Conservation (phyloP, 169 alveolate species). For the Cryptosporidium viatorum region DNA sequence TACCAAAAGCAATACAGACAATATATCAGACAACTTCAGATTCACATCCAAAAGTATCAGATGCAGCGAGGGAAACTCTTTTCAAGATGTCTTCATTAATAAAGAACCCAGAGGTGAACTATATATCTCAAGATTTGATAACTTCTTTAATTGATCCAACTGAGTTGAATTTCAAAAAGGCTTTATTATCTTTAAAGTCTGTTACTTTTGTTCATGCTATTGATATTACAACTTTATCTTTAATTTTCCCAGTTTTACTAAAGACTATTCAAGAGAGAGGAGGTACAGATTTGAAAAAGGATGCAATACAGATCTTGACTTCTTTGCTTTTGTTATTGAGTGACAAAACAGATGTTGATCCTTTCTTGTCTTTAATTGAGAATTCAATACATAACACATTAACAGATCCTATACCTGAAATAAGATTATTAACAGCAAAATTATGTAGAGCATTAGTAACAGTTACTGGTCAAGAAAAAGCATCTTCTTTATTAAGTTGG, state of each 20-base stretch:
- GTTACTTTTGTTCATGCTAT: constrained; percentile 53
- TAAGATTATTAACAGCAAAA: constrained; percentile 59
- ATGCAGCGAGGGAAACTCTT: constrained; percentile 62
- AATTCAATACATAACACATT: constrained; percentile 41
- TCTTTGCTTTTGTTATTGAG: constrained; percentile 19
- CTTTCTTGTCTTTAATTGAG: constrained; percentile 39
- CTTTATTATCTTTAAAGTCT: constrained; percentile 25
- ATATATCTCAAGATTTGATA: constrained; percentile 34
- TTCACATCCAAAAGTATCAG: constrained; percentile 70
- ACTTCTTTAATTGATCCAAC: constrained; percentile 55
- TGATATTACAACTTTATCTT: constrained; percentile 51
- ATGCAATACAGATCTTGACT: constrained; percentile 42
- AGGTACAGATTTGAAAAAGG: constrained; percentile 42
- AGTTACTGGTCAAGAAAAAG: constrained; percentile 52
- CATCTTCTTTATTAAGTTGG: constrained; percentile 47
- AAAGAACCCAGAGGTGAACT: constrained; percentile 61
- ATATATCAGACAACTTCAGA: constrained; percentile 43
- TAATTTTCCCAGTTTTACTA: constrained; percentile 55
- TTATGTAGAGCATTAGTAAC: constrained; percentile 39
- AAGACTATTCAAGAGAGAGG: constrained; percentile 61
- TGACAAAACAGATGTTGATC: constrained; percentile 40
- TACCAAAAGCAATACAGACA: constrained; percentile 61
- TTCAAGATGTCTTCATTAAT: constrained; percentile 12
- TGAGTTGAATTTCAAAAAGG: constrained; percentile 28
- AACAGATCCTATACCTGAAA: constrained; percentile 71